These are phyloP conservation scores for Fusarium sp. DNA, from an alignment of 2,329 filamentous ascomycete species.

Conservation along the genomic window DNA sequence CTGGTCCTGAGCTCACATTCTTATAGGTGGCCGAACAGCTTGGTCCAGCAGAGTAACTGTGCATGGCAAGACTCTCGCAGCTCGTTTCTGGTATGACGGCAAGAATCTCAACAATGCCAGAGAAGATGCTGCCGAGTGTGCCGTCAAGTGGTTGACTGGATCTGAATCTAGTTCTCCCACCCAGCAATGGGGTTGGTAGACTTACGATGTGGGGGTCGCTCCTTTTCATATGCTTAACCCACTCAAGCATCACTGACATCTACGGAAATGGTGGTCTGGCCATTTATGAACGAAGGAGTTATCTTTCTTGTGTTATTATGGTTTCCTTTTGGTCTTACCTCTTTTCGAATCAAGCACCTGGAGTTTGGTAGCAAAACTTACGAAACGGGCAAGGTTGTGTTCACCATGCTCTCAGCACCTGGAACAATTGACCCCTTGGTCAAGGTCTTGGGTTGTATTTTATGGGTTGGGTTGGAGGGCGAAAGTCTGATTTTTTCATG, in stretches of 20 bases:
- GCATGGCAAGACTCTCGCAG: slow-evolving; percentile 70
- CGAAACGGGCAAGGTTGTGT: slow-evolving; percentile 17
- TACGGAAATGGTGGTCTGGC: neutral
- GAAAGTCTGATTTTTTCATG: slow-evolving; percentile 17
- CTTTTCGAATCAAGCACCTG: slow-evolving; percentile 23
- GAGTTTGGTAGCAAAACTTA: slow-evolving; percentile 38
- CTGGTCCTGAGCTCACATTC: neutral
- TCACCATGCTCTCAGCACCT: slow-evolving; percentile 9
- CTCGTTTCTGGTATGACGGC: slow-evolving; percentile 92
- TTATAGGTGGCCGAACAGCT: slow-evolving; percentile 83
- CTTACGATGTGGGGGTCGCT: neutral
- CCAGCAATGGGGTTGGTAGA: slow-evolving; percentile 41
- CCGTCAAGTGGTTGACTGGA: slow-evolving; percentile 67
- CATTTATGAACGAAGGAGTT: slow-evolving; percentile 9
- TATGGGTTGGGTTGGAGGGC: neutral
- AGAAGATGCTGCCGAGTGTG: slow-evolving; percentile 91
- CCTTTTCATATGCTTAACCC: slow-evolving; percentile 6
- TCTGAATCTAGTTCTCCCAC: slow-evolving; percentile 45
- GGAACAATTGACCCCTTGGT: neutral
- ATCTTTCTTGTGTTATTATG: slow-evolving; percentile 7
- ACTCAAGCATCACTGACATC: neutral
- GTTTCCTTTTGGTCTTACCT: slow-evolving; percentile 6
- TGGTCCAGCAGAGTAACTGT: slow-evolving; percentile 88
- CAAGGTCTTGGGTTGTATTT: slow-evolving; percentile 10
- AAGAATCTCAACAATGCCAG: slow-evolving; percentile 87